These are phyloP conservation scores for Excoecaria cochinchinensis DNA, from an alignment of 345 rosid genomes.

Conservation along the genomic window DNA sequence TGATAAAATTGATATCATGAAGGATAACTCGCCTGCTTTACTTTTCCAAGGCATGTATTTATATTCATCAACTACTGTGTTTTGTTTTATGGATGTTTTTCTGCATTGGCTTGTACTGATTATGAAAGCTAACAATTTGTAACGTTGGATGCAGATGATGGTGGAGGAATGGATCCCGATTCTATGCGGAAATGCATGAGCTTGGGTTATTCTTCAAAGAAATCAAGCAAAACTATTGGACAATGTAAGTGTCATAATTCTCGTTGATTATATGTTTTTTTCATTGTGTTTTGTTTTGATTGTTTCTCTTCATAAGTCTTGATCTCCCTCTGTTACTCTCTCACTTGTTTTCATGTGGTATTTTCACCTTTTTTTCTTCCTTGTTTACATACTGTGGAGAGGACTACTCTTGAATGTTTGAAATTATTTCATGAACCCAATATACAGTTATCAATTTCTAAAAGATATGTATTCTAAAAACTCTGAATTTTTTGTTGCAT, in stretches of 20 bases:
- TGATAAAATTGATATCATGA: slow-evolving; percentile 65
- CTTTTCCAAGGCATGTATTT: slow-evolving; percentile 59
- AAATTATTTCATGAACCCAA: background rate
- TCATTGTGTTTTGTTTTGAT: background rate
- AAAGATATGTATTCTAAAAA: slow-evolving; percentile 1
- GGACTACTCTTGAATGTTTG: background rate
- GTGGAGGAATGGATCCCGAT: slow-evolving; percentile 91
- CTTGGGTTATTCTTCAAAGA: slow-evolving; percentile 96
- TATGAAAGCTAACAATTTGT: slow-evolving; percentile 5
- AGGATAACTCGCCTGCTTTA: slow-evolving; percentile 85
- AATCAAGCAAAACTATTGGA: slow-evolving; percentile 81
- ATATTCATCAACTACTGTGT: background rate
- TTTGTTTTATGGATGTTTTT: slow-evolving; percentile 6
- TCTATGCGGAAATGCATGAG: slow-evolving; percentile 88
- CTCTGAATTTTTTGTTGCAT: background rate
- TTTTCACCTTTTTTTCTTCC: background rate
- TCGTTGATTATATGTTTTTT: background rate
- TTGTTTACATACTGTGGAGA: background rate
- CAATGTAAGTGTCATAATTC: slow-evolving; percentile 53
- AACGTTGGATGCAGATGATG: slow-evolving; percentile 64
- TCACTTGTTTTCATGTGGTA: background rate
- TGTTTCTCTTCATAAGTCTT: background rate
- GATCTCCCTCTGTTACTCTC: background rate
- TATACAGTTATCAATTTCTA: background rate
- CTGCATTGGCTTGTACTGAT: slow-evolving; percentile 12